phyloP scores from a whole-genome alignment of 805 yeast species.

The Priceomyces castillae region DNA sequence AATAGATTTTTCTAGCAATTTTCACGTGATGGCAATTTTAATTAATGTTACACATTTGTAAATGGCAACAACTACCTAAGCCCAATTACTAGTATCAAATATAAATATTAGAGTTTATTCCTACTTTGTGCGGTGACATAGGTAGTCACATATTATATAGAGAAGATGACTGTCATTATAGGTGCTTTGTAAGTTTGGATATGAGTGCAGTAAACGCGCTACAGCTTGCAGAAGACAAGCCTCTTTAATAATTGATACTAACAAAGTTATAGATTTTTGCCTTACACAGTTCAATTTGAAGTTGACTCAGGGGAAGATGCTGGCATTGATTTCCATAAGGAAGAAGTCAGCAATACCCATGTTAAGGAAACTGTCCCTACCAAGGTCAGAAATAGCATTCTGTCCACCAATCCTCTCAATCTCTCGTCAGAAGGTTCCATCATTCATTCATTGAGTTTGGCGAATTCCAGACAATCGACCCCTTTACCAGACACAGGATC shows the following conservation, averaged over 20 bases:
- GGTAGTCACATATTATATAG: not conserved
- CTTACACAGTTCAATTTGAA: constrained; percentile 71
- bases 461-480: constrained; percentile 26
- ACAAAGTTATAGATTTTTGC: constrained; percentile 51
- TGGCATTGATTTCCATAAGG: constrained; percentile 9
- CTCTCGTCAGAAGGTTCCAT: constrained; percentile 22
- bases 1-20: not conserved
- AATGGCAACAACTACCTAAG: no score
- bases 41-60: not conserved
- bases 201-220: no score
- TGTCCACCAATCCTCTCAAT: constrained; percentile 8
- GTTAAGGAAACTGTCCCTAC: not conserved
- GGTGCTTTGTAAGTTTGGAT: constrained; percentile 59
- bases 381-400: not conserved
- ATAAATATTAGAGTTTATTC: not conserved
- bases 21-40: constrained; percentile 1
- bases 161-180: constrained; percentile 60
- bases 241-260: constrained; percentile 18
- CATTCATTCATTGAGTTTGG: constrained; percentile 37
- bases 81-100: not conserved
- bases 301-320: constrained; percentile 25
- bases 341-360: constrained; percentile 1
- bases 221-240: no score
- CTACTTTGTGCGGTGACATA: not conserved
- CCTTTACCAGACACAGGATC: constrained; percentile 15